Evolutionary conservation across 208 protist genomes (phyloP).

Genomic region (Acanthamoeba lenticulata): DNA sequence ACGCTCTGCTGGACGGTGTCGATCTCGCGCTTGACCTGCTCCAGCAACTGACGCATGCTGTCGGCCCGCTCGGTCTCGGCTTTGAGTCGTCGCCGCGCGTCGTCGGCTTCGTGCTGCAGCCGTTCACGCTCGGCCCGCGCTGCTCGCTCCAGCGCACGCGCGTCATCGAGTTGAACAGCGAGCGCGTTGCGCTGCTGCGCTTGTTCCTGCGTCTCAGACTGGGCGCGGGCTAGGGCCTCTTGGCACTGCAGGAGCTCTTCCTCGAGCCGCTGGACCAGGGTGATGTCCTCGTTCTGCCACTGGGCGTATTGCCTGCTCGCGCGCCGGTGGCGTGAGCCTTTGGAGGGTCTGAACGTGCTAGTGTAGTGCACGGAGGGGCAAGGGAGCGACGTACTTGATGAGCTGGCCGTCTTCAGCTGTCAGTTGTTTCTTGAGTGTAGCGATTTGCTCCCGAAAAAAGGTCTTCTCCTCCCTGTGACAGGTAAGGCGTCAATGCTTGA

Average conservation of each 20-base stretch:
- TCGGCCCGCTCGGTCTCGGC: background rate
- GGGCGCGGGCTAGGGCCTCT: background rate
- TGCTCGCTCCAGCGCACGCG: background rate
- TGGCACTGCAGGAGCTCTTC: background rate
- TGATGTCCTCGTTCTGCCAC: conserved; percentile 30
- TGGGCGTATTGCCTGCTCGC: background rate
- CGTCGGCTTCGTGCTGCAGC: background rate
- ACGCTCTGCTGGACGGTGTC: background rate
- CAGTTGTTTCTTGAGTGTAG: background rate
- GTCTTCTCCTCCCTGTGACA: background rate
- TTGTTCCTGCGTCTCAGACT: background rate
- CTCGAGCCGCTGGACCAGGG: conserved; percentile 5
- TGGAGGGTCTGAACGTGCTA: background rate
- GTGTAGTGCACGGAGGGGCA: background rate
- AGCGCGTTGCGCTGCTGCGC: background rate
- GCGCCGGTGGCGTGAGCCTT: background rate
- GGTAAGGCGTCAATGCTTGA: background rate
- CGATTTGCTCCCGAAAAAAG: conserved; percentile 13
- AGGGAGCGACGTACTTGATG: background rate
- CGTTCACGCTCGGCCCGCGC: background rate
- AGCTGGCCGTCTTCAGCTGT: background rate
- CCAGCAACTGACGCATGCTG: background rate
- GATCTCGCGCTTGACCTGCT: conserved; percentile 24
- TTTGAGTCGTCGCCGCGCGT: background rate
- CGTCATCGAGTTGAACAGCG: background rate